Conservation (phyloP, 2,329 filamentous ascomycete genomes). For the Clonostachys solani region DNA sequence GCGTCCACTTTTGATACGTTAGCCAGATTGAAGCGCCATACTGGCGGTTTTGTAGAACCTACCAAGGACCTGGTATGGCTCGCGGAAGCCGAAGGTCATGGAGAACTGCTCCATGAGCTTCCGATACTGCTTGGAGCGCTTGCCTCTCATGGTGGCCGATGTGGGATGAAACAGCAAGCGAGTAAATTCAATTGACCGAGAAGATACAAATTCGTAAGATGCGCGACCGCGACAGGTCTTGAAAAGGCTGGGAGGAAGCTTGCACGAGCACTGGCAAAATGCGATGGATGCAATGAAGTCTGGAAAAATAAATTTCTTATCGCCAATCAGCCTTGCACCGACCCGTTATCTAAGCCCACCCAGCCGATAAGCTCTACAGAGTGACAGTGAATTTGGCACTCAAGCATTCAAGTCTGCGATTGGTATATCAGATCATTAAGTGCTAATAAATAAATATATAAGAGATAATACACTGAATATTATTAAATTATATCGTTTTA, state of each 20-base stretch:
- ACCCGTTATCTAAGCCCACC: background rate
- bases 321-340: background rate
- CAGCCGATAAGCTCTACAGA: background rate
- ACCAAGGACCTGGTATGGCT: constrained; percentile 88
- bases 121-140: constrained; percentile 50
- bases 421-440: too few species aligned
- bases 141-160: constrained; percentile 35
- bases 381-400: too few species aligned
- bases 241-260: too few species aligned
- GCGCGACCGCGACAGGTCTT: too few species aligned
- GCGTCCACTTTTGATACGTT: constrained; percentile 60
- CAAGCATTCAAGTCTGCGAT: too few species aligned
- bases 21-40: constrained; percentile 5
- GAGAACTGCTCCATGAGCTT: constrained; percentile 95
- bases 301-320: constrained; percentile 3
- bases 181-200: too few species aligned
- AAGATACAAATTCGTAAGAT: too few species aligned
- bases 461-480: too few species aligned
- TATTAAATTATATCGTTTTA: too few species aligned
- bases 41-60: constrained; percentile 15
- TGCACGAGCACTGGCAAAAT: too few species aligned
- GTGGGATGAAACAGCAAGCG: background rate
- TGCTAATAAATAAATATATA: too few species aligned
- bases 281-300: too few species aligned
- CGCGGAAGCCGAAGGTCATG: constrained; percentile 83